Evolutionary conservation across 202 grass and related monocot species (phyloP).

Genomic region (Cymbopogon flexuosus): DNA sequence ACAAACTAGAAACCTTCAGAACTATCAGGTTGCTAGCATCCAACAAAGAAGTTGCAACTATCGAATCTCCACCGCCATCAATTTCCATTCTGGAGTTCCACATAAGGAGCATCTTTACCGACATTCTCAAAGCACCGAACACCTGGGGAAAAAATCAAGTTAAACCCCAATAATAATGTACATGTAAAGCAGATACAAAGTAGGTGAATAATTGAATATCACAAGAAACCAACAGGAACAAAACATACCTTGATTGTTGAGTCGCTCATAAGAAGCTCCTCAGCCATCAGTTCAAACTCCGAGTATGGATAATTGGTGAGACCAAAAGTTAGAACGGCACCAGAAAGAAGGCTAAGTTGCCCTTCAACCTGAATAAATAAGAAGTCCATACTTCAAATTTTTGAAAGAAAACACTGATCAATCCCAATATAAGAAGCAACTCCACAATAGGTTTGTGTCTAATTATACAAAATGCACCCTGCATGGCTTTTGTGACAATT

Average conservation of each 20-base stretch:
- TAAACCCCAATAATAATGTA: not conserved
- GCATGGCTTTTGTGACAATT: not conserved
- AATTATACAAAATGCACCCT: slow-evolving; percentile 21
- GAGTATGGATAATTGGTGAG: slow-evolving; percentile 92
- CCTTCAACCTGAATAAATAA: slow-evolving; percentile 83
- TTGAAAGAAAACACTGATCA: not conserved
- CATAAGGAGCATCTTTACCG: slow-evolving; percentile 99
- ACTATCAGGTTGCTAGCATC: slow-evolving; percentile 99
- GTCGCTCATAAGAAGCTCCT: slow-evolving; percentile 99
- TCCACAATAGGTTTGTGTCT: not conserved
- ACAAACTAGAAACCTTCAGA: slow-evolving; percentile 63
- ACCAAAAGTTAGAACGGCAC: slow-evolving; percentile 84
- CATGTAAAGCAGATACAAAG: slow-evolving; percentile 21
- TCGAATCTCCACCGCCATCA: slow-evolving; percentile 77
- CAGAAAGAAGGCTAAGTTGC: slow-evolving; percentile 77
- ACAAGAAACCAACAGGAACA: slow-evolving; percentile 10
- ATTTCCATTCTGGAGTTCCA: slow-evolving; percentile 96
- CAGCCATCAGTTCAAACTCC: slow-evolving; percentile 94
- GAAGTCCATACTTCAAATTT: not conserved
- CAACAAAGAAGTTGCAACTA: slow-evolving; percentile 89
- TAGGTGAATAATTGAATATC: not conserved
- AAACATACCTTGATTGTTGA: slow-evolving; percentile 86
- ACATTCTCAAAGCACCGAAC: slow-evolving; percentile 93
- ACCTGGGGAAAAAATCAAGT: slow-evolving; percentile 51
- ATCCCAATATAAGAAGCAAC: slow-evolving; percentile 16